phyloP scores from a whole-genome alignment of 768 basidiomycete genomes.

The Strobilomyces confusus region DNA sequence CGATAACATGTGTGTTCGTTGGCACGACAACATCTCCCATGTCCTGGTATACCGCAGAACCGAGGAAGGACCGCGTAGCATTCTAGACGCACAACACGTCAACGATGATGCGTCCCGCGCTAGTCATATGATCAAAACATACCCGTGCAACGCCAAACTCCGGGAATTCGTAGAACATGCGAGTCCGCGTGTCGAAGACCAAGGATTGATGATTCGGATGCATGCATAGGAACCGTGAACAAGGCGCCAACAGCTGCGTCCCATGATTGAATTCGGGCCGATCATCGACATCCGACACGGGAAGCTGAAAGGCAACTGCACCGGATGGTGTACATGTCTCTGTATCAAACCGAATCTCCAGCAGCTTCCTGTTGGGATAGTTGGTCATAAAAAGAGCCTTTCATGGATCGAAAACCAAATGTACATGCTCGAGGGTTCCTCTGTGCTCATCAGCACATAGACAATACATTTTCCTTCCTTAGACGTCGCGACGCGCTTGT shows the following conservation, averaged over 20 bases:
- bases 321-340: background rate
- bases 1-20: background rate
- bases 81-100: background rate
- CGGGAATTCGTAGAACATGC: too few relatives aligned
- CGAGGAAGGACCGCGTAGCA: background rate
- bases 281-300: background rate
- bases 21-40: background rate
- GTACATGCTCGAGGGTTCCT: background rate
- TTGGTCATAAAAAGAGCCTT: background rate
- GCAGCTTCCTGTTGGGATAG: background rate
- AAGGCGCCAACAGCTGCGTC: background rate
- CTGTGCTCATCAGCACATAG: background rate
- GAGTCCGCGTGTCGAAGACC: background rate
- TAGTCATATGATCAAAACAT: background rate
- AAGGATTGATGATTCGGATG: background rate
- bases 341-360: background rate
- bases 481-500: background rate
- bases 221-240: background rate
- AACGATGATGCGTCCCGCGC: too few relatives aligned
- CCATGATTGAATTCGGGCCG: background rate
- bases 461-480: background rate
- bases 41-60: background rate
- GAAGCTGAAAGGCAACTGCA: background rate
- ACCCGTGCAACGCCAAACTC: background rate
- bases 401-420: background rate